Evolutionary conservation across 2,329 filamentous ascomycete genomes (phyloP), one percentile per base, ranked within the genome.

Genomic region (Phialophora tarda): DNA sequence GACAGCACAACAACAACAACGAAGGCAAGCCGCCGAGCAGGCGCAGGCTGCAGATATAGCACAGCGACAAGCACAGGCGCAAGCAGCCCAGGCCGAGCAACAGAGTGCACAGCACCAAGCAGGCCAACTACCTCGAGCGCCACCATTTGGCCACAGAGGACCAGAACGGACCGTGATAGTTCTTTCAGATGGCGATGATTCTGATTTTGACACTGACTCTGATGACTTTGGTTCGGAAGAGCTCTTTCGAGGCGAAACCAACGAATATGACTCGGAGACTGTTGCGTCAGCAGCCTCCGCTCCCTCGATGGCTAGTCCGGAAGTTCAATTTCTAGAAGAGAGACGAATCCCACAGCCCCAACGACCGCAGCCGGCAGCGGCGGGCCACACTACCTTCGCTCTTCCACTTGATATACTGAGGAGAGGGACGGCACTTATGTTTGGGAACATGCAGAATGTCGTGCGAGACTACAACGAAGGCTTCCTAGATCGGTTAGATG

Each of bases 251-350:
- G 34, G 34, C 34, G 34, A 17, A 5, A 3, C 34, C 34, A 14
- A 41, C 12, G 38, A n/a, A 44, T 44, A 44, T 8, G 38, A 44
- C 7, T 44, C 38, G 17, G 38, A 44, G 38, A 44, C 38, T 5
- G 14, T 44, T 44, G 38, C 14, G 17, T 44, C 38, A 44, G 17
- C 38, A 8, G 38, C 38, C 4, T 61, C 59, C 11, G 21, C 23
- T 24, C 54, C 24, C 21, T 47, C 59, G 41, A 30, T 41, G 30
- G 71, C 67, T 69, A 82, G 78, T 51, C 82, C 83, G 2, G 84
- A 86, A 59, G 79, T 86, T 7, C 77, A 85, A 65, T 84, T 86
- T 71, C 68, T 83, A 7, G 41, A 63, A 21, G 70, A 69, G 41
- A 67, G 69, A 59, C 69, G 63, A 24, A 56, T 62, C 28, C 63